Evolutionary conservation across 352 stramenopile genomes (phyloP), one percentile per base, ranked within the genome.

Genomic region (Phytopythium montanum): DNA sequence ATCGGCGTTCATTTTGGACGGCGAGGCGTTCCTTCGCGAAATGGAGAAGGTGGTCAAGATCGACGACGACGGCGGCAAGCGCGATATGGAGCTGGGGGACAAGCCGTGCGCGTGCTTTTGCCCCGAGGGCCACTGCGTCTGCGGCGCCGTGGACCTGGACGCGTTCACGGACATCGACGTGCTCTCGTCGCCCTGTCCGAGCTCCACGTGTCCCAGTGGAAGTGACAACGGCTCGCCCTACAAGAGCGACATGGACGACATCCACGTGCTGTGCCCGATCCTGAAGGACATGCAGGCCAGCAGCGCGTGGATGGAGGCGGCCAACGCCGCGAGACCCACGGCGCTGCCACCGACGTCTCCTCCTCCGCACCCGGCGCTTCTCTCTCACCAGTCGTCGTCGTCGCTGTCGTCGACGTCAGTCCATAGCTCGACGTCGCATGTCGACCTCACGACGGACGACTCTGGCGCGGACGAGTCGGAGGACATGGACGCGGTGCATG

Each of bases 21-120:
- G 70, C 31, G 80, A 88, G 51, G 68, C 81, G n/a, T 81, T 88
- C 57, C 50, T 88, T 14, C 59, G 66, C 25, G 72, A 84, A 31
- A 76, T 84, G 70, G 75, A 84, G 48, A 76, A 81, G 44, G 69
- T 77, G 44, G 73, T 77, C 51, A 70, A 71, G 53, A 49, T 86
- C 36, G 72, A 82, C 36, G 61, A 65, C 26, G 38, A 44, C 38
- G 5, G n/a, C n/a, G n/a, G 31, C 2, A 59, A 70, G 28, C 54
- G 63, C 42, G 61, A 59, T 59, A 45, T 42, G 25, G 49, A 66
- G 25, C 36, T 54, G 44, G 45, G 54, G 53, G 38, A 44, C 9
- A 28, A 41, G 21, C 60, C 50, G 23, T 54, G 31, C 53, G 18
- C 56, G 25, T 54, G 42, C 42, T 48, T 12, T 57, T 61, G 54